These are phyloP conservation scores for Raffaelea arxii DNA, from an alignment of 2,329 filamentous ascomycete genomes.

Conservation along the genomic window DNA sequence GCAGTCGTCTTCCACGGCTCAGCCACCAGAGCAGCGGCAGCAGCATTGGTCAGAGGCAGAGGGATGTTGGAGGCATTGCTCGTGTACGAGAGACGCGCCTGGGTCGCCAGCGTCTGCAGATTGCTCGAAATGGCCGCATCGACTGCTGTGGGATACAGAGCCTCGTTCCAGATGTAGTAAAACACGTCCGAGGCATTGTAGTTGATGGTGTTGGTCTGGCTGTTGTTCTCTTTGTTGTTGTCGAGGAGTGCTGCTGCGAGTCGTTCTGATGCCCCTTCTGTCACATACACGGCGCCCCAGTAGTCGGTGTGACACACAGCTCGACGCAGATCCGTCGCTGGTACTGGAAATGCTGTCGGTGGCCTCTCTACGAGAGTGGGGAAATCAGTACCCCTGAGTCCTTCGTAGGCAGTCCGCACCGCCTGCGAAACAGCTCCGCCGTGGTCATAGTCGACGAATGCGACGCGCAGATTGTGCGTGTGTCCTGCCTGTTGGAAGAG, in stretches of 20 bases:
- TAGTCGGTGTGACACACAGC: conserved; percentile 26
- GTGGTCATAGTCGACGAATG: conserved; percentile 20
- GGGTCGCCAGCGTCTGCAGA: conserved; percentile 10
- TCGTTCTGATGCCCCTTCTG: conserved; percentile 20
- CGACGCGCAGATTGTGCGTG: conserved; percentile 14
- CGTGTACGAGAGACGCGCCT: conserved; percentile 12
- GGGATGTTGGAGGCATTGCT: conserved; percentile 11
- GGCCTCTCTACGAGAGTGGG: conserved; percentile 21
- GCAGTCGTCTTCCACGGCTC: conserved; percentile 21
- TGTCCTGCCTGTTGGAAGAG: conserved; percentile 22
- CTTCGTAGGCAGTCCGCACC: conserved; percentile 21
- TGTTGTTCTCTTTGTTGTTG: neutral
- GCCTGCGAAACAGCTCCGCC: conserved; percentile 22
- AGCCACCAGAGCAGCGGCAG: conserved; percentile 11
- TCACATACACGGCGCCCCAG: conserved; percentile 27
- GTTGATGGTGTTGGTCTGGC: conserved; percentile 9
- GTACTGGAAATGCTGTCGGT: conserved; percentile 15
- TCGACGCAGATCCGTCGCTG: conserved; percentile 16
- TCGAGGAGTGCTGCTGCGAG: conserved; percentile 21
- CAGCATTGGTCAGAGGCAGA: conserved; percentile 14
- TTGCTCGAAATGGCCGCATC: conserved; percentile 19
- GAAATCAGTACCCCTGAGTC: conserved; percentile 20
- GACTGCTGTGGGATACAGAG: conserved; percentile 22
- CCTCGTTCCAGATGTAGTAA: conserved; percentile 27
- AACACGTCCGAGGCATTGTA: conserved; percentile 25